These are phyloP conservation scores for Dactylellina sp. DNA, from an alignment of 2,329 filamentous ascomycete species.

Conservation along the genomic window DNA sequence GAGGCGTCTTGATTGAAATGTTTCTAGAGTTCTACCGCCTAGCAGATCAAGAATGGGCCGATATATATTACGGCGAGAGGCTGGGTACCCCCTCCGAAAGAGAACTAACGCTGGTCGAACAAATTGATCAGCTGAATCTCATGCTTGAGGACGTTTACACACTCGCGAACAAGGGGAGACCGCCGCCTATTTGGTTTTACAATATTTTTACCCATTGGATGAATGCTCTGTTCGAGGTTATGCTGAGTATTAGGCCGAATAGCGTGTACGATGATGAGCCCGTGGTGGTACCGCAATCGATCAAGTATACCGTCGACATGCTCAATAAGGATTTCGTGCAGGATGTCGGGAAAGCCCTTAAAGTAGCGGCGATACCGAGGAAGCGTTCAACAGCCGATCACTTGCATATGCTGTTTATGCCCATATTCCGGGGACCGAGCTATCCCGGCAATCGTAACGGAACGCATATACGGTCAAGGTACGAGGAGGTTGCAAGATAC, in stretches of 20 bases:
- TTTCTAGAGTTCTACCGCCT: conserved; percentile 13
- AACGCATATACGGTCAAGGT: conserved; percentile 17
- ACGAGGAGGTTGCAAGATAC: conserved; percentile 27
- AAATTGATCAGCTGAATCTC: neutral
- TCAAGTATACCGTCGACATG: conserved; percentile 24
- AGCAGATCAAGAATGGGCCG: conserved; percentile 12
- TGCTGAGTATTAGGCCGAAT: conserved; percentile 4
- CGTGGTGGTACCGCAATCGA: neutral
- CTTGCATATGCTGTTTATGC: conserved; percentile 21
- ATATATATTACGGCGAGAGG: conserved; percentile 16
- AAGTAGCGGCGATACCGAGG: neutral
- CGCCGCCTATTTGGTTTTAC: conserved; percentile 11
- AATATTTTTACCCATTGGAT: conserved; percentile 26
- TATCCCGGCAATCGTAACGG: conserved; percentile 1
- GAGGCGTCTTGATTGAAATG: conserved; percentile 19
- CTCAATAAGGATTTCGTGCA: conserved; percentile 34
- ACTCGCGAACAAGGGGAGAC: conserved; percentile 13
- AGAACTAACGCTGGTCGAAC: neutral
- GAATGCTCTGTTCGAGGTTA: conserved; percentile 14
- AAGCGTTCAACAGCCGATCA: conserved; percentile 29
- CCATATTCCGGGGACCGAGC: conserved; percentile 16
- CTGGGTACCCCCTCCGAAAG: neutral
- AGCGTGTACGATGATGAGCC: neutral
- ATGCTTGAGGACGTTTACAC: conserved; percentile 2
- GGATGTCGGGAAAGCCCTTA: neutral